A percentile compares a stretch with the other conserved stretches of the same genome.
These are phyloP conservation scores for Penicillium waksmanii DNA, from an alignment of 495 filamentous ascomycete genomes.

Conservation along the genomic window DNA sequence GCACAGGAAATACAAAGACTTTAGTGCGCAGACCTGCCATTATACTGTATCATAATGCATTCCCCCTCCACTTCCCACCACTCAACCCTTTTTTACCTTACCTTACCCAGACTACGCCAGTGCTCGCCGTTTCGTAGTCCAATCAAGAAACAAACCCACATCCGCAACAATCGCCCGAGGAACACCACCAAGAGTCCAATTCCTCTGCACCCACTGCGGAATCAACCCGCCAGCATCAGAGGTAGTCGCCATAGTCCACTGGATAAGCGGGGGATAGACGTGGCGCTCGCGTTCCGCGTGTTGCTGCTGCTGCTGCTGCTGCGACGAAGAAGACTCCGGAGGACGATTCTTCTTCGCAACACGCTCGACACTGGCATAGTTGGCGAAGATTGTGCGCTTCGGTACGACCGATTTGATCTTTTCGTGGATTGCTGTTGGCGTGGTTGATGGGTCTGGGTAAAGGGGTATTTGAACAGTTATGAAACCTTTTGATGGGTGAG, in stretches of 20 bases:
- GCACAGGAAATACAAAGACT: no score
- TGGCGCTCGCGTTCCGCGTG: not conserved
- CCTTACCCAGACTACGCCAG: not conserved
- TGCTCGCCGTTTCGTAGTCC: slow-evolving; percentile 47
- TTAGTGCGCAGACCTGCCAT: no score
- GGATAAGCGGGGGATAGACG: slow-evolving; percentile 38
- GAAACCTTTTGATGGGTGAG: slow-evolving; percentile 41
- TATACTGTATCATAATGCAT: no score
- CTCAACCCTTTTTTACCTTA: no score
- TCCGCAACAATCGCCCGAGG: slow-evolving; percentile 70
- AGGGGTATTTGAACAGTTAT: slow-evolving; percentile 60
- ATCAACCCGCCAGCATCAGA: slow-evolving; percentile 69
- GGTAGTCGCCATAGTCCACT: slow-evolving; percentile 74
- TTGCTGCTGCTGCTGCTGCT: not conserved
- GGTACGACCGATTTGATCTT: slow-evolving; percentile 32
- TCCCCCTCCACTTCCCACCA: not conserved
- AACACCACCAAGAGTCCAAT: slow-evolving; percentile 58
- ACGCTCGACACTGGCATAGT: slow-evolving; percentile 66
- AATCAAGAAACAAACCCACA: slow-evolving; percentile 68
- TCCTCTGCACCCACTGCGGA: slow-evolving; percentile 66
- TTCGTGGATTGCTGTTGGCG: slow-evolving; percentile 35
- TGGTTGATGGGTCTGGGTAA: slow-evolving; percentile 35
- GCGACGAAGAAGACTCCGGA: not conserved
- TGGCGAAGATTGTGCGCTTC: slow-evolving; percentile 53
- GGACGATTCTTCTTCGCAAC: slow-evolving; percentile 41